Evolutionary conservation across 2,329 filamentous ascomycete genomes (phyloP).

Genomic region (Neurospora sp.): DNA sequence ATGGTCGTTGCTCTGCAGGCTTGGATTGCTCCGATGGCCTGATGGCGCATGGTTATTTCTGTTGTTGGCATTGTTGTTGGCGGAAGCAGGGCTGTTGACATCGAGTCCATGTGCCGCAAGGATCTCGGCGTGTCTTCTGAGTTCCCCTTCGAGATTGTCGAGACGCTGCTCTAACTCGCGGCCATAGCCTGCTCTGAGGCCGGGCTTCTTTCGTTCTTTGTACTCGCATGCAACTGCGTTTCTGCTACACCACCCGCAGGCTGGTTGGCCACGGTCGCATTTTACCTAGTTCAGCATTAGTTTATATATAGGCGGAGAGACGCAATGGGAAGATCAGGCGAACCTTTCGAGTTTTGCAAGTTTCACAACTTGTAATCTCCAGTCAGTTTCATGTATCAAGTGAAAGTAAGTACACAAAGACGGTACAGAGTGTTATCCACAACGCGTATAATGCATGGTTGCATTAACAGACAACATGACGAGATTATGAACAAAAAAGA

Average conservation of each 20-base stretch:
- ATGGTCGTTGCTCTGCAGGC: constrained; percentile 42
- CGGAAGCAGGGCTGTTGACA: constrained; percentile 14
- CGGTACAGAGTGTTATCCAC: not conserved
- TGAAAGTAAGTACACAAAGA: constrained; percentile 10
- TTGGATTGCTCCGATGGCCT: constrained; percentile 40
- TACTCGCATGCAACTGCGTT: constrained; percentile 57
- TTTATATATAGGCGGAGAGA: not conserved
- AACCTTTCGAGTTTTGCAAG: constrained; percentile 75
- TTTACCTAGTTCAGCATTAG: constrained; percentile 42
- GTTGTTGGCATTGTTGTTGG: constrained; percentile 1
- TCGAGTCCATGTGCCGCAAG: constrained; percentile 45
- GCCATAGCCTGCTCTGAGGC: constrained; percentile 57
- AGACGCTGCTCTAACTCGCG: constrained; percentile 64
- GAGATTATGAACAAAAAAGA: constrained; percentile 9
- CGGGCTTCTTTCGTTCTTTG: constrained; percentile 59
- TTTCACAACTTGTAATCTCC: constrained; percentile 48
- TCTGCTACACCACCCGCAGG: constrained; percentile 58
- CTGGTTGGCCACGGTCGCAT: constrained; percentile 67
- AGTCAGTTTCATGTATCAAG: not conserved
- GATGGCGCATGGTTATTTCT: constrained; percentile 23
- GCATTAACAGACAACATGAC: not conserved
- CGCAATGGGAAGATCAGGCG: not conserved
- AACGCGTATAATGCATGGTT: not conserved
- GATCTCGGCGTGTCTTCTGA: constrained; percentile 57
- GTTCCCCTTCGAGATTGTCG: constrained; percentile 57